phyloP scores from a whole-genome alignment of 2,329 filamentous ascomycete genomes.

The Chaetothyriales sp. region DNA sequence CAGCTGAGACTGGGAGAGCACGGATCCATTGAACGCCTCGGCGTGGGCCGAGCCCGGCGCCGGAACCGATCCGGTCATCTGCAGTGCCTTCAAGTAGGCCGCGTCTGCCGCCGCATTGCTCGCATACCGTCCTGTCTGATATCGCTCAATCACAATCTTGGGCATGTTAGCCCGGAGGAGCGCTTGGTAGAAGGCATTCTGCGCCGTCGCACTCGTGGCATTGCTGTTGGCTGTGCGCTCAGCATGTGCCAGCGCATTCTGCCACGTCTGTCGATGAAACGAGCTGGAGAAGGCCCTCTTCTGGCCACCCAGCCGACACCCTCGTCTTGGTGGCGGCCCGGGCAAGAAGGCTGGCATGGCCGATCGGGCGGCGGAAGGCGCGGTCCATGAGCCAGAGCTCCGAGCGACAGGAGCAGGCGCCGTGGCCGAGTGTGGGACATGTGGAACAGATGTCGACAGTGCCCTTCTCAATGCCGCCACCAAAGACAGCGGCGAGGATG shows the following conservation, averaged over 20 bases:
- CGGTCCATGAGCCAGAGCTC: neutral
- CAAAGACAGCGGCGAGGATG: conserved; percentile 2
- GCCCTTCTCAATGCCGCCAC: conserved; percentile 3
- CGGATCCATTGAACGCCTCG: conserved; percentile 5
- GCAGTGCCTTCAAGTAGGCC: conserved; percentile 63
- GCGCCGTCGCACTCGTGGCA: conserved; percentile 69
- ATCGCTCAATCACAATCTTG: conserved; percentile 79
- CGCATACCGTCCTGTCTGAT: conserved; percentile 74
- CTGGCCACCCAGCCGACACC: conserved; percentile 1
- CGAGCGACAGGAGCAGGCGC: neutral
- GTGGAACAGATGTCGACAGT: conserved; percentile 5
- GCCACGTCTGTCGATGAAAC: conserved; percentile 15
- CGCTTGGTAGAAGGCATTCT: conserved; percentile 88
- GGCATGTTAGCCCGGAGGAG: conserved; percentile 87
- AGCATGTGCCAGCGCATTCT: conserved; percentile 61
- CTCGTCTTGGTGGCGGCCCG: conserved; percentile 5
- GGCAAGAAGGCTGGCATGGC: conserved; percentile 9
- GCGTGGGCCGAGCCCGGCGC: conserved; percentile 13
- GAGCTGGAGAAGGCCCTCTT: conserved; percentile 13
- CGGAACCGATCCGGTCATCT: conserved; percentile 39
- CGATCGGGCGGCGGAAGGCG: neutral
- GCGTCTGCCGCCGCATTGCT: conserved; percentile 64
- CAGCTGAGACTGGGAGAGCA: conserved; percentile 48
- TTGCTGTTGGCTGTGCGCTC: conserved; percentile 92
- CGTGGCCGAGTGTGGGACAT: neutral